Evolutionary conservation across 2,329 filamentous ascomycete species (phyloP), one percentile per base, ranked within the genome.

Genomic region (Diplodia corticola): DNA sequence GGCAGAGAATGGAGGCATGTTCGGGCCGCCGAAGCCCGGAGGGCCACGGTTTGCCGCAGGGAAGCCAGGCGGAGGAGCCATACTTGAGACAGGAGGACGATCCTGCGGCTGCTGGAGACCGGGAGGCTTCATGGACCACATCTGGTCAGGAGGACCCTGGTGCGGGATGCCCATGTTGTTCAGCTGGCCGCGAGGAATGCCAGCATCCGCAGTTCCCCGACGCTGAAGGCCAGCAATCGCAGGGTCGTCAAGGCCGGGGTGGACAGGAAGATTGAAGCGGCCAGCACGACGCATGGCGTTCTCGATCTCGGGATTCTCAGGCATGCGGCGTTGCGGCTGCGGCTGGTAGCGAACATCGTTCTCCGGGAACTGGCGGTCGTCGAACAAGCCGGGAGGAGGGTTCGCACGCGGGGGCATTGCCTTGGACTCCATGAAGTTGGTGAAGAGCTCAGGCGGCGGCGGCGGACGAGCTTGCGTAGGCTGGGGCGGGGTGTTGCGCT

Each of bases 131-230:
- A 53, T 65, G 26, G n/a, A 26, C 61, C 63, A 67, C 48, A 60
- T 50, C 49, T 57, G 73, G 7, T 78, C 76, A 15, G 74, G 75
- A 12, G 74, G 67, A 6, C 76, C 73, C 64, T 78, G 76, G 24
- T 77, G 78, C n/a, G 77, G 77, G 28, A 79, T 79, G 26, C 77
- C 77, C 77, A 79, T 78, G 65, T 79, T 79, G 28, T 74, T 76
- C 69, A 77, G 71, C 59, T 76, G 76, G 24, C n/a, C 37, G 12
- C 76, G 76, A 35, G 76, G 73, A 9, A 55, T 49, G 17, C 57
- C 59, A 13, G 74, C 75, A 22, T 73, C 74, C 28, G 68, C 71
- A 4, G 75, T 78, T 64, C 74, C 78, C 65, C 75, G 76, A 50
- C 77, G 77, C 70, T 77, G 75, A 13, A 77, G 71, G 50, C 70